Conservation (phyloP, 1,139 yeast species). For the Suhomyces maxii region DNA sequence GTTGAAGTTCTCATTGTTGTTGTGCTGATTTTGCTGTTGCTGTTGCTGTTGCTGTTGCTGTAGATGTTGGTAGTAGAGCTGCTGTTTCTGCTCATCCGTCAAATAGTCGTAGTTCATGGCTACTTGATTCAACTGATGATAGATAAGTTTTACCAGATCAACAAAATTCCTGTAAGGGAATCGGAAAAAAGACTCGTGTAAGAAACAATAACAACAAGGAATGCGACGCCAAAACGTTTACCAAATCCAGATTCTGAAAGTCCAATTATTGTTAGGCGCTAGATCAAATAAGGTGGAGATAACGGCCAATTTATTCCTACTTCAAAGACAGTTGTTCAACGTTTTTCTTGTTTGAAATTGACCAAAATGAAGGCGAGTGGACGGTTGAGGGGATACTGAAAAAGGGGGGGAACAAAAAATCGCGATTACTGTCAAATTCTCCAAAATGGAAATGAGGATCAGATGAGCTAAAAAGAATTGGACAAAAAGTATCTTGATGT, state of each 20-base stretch:
- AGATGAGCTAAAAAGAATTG: no score
- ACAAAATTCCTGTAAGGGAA: background rate
- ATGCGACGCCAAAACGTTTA: background rate
- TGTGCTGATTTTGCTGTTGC: conserved; percentile 14
- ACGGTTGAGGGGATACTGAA: no score
- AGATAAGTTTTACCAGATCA: background rate
- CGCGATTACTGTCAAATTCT: no score
- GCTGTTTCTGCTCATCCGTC: conserved; percentile 37
- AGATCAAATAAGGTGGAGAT: no score
- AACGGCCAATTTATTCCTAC: no score
- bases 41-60: conserved; percentile 20
- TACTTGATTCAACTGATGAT: background rate
- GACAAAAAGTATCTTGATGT: no score
- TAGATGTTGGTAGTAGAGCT: conserved; percentile 28
- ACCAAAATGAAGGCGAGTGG: no score
- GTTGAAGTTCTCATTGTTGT: conserved; percentile 15
- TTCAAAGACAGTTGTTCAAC: no score
- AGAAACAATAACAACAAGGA: background rate
- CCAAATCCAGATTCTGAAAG: background rate
- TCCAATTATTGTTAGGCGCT: no score
- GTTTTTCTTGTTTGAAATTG: no score
- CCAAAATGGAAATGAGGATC: no score
- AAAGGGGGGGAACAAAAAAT: no score
- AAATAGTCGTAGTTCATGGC: conserved; percentile 34
- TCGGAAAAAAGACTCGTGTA: background rate